Conservation (phyloP, 2,329 filamentous ascomycete genomes). For the Pestalotiopsis fici region DNA sequence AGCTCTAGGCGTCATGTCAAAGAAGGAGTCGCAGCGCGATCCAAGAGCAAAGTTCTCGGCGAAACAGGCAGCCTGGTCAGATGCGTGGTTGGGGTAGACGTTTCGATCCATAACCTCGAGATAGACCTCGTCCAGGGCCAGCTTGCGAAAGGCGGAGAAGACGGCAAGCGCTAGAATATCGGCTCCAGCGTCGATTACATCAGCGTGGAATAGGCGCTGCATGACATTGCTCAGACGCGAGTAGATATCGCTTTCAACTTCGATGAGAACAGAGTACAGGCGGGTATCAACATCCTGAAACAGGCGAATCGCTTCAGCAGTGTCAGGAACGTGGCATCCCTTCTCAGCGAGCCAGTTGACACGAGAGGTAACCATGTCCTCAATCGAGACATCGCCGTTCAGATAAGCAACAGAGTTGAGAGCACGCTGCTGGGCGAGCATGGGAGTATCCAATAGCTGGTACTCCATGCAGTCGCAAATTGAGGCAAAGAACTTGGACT, state of each 20-base stretch:
- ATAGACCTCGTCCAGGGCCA: constrained; percentile 4
- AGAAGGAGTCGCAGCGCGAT: constrained; percentile 2
- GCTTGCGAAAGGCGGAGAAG: neutral
- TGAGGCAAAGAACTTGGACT: neutral
- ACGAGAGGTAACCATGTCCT: neutral
- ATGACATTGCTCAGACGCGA: neutral
- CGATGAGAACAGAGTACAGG: neutral
- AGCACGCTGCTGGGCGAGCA: constrained; percentile 1
- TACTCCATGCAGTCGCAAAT: neutral
- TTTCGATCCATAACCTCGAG: constrained; percentile 5
- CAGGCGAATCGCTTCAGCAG: neutral
- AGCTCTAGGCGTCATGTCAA: neutral
- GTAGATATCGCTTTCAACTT: neutral
- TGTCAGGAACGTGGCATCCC: neutral
- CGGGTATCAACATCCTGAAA: neutral
- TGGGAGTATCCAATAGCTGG: neutral
- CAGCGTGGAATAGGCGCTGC: neutral
- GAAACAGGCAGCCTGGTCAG: constrained; percentile 5
- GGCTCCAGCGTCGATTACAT: neutral
- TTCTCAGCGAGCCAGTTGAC: neutral
- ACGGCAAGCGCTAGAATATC: constrained; percentile 1
- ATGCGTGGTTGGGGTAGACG: constrained; percentile 1
- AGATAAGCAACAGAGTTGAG: neutral
- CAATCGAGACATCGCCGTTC: neutral
- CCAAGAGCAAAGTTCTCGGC: constrained; percentile 6